Evolutionary conservation across 2,329 filamentous ascomycete genomes (phyloP), one percentile per base, ranked within the genome.

Genomic region (Huntiella decipiens): DNA sequence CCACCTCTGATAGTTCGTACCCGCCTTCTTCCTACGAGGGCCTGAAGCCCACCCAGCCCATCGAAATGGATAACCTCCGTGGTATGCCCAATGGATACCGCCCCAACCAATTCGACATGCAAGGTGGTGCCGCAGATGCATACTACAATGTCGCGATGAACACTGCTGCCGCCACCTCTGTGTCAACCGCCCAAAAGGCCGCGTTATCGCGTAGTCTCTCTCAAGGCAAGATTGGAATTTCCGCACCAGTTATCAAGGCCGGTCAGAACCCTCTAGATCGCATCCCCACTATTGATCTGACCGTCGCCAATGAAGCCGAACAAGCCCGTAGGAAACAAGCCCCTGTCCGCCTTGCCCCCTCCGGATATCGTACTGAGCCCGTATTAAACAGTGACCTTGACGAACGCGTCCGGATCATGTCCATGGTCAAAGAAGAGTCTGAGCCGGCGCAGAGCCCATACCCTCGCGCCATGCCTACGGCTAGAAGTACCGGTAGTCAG

Each of bases 251-350:
- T 33, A 52, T 70, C 10, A 57, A 61, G 49, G 48, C 44, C 32
- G 55, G 61, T 13, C 51, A 56, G 15, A 67, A 63, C 45, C 62
- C 68, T 0, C 53, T 66, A 35, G 59, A 58, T 43, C 67, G 62
- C 51, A 67, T 70, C 13, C 54, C 63, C 4, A 72, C 68, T 0
- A 58, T 73, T 28, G 70, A 70, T 45, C 58, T 74, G 32, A 60
- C 62, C 7, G 66, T 66, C 1, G 70, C 71, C 2, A 65, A 62
- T 1, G 59, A 53, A 49, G 63, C 64, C 11, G 68, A 74, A 38
- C 63, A 55, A 49, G 60, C 67, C 44, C 61, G 64, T 42, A 59
- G 66, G 12, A 62, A 58, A 4, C 58, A 59, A 44, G 13, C 35
- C 32, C 31, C 31, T 32, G n/a, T 11, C 15, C 43, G 42, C 32